Conservation (phyloP, 176 grass and related monocot genomes). For the Avena eriantha region DNA sequence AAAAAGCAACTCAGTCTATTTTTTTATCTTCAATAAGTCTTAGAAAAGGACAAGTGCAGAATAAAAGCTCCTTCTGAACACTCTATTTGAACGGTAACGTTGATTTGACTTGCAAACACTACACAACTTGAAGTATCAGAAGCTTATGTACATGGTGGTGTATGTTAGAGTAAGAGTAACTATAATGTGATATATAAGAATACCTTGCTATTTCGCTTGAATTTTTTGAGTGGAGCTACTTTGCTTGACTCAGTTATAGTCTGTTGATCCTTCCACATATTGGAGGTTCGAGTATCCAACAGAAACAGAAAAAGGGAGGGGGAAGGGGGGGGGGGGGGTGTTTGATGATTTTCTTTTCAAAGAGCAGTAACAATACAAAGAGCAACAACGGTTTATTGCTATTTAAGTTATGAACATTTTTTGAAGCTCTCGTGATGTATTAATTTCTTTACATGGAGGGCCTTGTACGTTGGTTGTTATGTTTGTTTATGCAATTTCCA, state of each 20-base stretch:
- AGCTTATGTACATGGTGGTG: background rate
- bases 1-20: background rate
- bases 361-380: background rate
- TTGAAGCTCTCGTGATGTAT: background rate
- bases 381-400: background rate
- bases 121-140: background rate
- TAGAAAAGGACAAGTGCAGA: background rate
- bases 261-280: too few relatives aligned
- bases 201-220: too few relatives aligned
- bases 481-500: background rate
- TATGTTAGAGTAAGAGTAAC: too few relatives aligned
- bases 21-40: background rate
- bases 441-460: background rate
- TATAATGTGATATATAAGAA: too few relatives aligned
- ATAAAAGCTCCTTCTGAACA: background rate
- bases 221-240: too few relatives aligned
- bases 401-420: slow-evolving; percentile 22
- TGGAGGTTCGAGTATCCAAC: background rate
- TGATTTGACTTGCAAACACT: background rate
- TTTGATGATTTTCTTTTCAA: background rate
- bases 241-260: too few relatives aligned
- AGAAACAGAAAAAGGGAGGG: background rate
- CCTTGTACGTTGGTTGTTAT: background rate
- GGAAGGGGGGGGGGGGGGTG: background rate
- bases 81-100: background rate